phyloP scores from a whole-genome alignment of 345 rosid species.

The Lepidium didymum region DNA sequence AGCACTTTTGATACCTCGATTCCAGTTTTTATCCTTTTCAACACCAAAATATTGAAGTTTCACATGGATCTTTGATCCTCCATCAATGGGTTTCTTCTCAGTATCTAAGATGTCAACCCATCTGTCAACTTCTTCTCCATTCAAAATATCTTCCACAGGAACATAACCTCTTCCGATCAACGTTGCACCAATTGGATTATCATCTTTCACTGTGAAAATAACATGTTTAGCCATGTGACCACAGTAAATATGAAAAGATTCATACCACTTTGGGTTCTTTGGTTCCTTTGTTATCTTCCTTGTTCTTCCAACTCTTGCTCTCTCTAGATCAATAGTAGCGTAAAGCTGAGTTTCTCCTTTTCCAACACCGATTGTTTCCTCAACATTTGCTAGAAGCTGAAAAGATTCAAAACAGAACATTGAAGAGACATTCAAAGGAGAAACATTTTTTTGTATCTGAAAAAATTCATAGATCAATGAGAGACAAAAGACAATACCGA shows the following conservation, averaged over 20 bases:
- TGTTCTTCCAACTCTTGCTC: slow-evolving; percentile 93
- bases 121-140: slow-evolving; percentile 81
- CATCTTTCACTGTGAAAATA: slow-evolving; percentile 84
- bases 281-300: slow-evolving; percentile 54
- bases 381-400: slow-evolving; percentile 67
- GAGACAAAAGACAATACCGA: slow-evolving; percentile 38
- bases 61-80: slow-evolving; percentile 80
- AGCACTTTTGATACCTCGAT: slow-evolving; percentile 52
- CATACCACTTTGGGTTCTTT: slow-evolving; percentile 67
- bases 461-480: not conserved
- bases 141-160: slow-evolving; percentile 62
- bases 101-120: slow-evolving; percentile 78
- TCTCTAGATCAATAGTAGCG: slow-evolving; percentile 82
- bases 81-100: slow-evolving; percentile 49
- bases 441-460: not conserved
- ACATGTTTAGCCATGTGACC: slow-evolving; percentile 80
- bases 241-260: slow-evolving; percentile 90
- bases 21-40: slow-evolving; percentile 61
- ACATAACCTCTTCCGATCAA: slow-evolving; percentile 83
- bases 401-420: not conserved
- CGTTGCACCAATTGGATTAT: slow-evolving; percentile 82
- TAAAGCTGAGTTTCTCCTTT: slow-evolving; percentile 69
- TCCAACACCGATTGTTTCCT: slow-evolving; percentile 76
- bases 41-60: slow-evolving; percentile 77
- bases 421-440: not conserved